Conservation (phyloP, 495 filamentous ascomycete genomes). For the Geopyxis carbonaria region DNA sequence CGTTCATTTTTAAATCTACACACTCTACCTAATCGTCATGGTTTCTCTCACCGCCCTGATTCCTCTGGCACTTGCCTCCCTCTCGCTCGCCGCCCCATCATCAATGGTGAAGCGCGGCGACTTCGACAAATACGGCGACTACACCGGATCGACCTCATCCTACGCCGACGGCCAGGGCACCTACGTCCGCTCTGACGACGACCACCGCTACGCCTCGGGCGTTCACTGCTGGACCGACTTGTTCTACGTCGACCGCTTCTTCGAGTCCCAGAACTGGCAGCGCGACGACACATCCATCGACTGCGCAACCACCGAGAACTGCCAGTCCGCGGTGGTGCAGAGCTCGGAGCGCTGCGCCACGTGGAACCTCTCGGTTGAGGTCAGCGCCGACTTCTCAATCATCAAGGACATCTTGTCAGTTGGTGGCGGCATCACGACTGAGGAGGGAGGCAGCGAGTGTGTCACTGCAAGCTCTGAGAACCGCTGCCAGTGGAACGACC, state of each 20-base stretch:
- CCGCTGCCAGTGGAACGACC: not conserved
- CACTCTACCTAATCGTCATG: too few species aligned
- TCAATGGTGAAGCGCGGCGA: too few species aligned
- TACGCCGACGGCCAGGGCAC: not conserved
- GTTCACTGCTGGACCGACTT: slow-evolving; percentile 1
- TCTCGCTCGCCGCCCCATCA: too few species aligned
- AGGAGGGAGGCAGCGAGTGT: not conserved
- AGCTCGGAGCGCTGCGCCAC: not conserved
- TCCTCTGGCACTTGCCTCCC: too few species aligned
- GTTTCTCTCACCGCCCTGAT: too few species aligned
- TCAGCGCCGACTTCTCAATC: not conserved
- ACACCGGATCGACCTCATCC: not conserved
- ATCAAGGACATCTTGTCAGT: not conserved
- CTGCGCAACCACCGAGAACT: not conserved
- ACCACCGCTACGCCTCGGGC: not conserved
- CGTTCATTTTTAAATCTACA: too few species aligned
- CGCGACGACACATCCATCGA: not conserved
- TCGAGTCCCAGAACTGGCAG: not conserved
- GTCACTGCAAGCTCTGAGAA: not conserved
- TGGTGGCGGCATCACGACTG: not conserved
- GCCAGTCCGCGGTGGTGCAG: not conserved
- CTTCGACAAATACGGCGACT: not conserved
- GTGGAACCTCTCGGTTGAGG: not conserved
- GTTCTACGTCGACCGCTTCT: not conserved
- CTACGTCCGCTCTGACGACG: not conserved